A percentile compares a stretch with the other conserved stretches of the same genome.
phyloP scores from a whole-genome alignment of 768 basidiomycete genomes.

The Tephrocybe sp. region DNA sequence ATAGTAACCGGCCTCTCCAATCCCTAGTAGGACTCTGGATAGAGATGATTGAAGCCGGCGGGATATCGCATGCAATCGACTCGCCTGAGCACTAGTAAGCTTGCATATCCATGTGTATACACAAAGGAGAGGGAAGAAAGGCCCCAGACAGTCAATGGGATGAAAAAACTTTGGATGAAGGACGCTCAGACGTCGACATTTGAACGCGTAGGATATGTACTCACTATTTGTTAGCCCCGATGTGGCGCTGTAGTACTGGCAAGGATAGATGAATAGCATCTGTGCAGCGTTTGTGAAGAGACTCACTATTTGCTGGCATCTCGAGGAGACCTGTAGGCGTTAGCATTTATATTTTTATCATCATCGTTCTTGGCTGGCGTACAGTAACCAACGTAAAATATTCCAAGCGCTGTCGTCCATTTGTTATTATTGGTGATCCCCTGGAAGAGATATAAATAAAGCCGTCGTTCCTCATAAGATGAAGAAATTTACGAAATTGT shows the following conservation, averaged over 20 bases:
- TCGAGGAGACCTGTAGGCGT: constrained; percentile 41
- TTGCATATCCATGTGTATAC: constrained; percentile 54
- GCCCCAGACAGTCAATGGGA: constrained; percentile 54
- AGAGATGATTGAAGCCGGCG: background rate
- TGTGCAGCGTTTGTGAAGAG: background rate
- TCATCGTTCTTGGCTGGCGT: constrained; percentile 3
- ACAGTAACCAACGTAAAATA: constrained; percentile 66
- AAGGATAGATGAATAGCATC: background rate
- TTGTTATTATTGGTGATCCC: constrained; percentile 53
- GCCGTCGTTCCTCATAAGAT: background rate
- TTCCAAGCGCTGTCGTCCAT: constrained; percentile 57
- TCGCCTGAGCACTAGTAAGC: constrained; percentile 47
- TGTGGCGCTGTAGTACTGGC: constrained; percentile 56
- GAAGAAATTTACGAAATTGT: constrained; percentile 41
- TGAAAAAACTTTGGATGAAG: constrained; percentile 45
- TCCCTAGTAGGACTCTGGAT: constrained; percentile 48
- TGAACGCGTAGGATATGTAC: constrained; percentile 5
- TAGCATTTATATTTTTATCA: background rate
- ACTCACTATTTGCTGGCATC: constrained; percentile 54
- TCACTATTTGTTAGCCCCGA: constrained; percentile 59
- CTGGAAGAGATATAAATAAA: constrained; percentile 22
- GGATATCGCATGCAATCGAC: background rate
- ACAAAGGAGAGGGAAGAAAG: constrained; percentile 52
- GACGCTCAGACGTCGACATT: background rate
- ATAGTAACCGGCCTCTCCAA: constrained; percentile 62